phyloP scores from a whole-genome alignment of 1,139 yeast species.

The Kluyveromyces sp. region DNA sequence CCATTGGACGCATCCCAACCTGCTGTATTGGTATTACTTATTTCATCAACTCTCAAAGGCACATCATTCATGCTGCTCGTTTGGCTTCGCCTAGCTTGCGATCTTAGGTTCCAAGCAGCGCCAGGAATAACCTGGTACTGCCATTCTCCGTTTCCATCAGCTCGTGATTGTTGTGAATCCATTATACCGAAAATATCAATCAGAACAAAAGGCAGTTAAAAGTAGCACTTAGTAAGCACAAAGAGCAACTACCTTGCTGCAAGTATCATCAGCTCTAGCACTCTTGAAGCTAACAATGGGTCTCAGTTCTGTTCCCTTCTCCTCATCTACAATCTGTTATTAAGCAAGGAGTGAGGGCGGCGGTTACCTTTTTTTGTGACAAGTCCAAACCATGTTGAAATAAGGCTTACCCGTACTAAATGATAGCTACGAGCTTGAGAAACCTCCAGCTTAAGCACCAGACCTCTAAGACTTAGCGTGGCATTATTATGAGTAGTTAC shows the following conservation, averaged over 20 bases:
- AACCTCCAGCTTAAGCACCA: too few species aligned
- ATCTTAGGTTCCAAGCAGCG: conserved; percentile 7
- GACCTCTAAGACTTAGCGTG: too few species aligned
- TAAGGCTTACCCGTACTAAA: too few species aligned
- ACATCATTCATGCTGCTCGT: neutral
- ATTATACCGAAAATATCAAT: neutral
- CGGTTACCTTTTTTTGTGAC: conserved; percentile 6
- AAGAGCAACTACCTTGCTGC: neutral
- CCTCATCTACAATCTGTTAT: too few species aligned
- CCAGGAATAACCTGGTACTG: conserved; percentile 8
- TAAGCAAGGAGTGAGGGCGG: conserved; percentile 5
- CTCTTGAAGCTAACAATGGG: too few species aligned
- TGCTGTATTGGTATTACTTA: neutral
- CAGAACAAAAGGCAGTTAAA: neutral
- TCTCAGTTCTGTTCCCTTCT: too few species aligned
- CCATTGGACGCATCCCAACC: neutral
- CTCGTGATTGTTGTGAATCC: conserved; percentile 1
- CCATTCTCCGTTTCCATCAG: conserved; percentile 4
- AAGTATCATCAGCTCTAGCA: neutral
- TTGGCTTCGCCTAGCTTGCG: conserved; percentile 5
- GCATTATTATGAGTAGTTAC: neutral
- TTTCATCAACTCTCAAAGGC: neutral
- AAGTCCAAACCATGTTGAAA: neutral
- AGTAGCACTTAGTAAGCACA: neutral
- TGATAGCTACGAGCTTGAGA: too few species aligned